These are phyloP conservation scores for Camptophora hylomeconis DNA, from an alignment of 2,329 filamentous ascomycete genomes.

Conservation along the genomic window DNA sequence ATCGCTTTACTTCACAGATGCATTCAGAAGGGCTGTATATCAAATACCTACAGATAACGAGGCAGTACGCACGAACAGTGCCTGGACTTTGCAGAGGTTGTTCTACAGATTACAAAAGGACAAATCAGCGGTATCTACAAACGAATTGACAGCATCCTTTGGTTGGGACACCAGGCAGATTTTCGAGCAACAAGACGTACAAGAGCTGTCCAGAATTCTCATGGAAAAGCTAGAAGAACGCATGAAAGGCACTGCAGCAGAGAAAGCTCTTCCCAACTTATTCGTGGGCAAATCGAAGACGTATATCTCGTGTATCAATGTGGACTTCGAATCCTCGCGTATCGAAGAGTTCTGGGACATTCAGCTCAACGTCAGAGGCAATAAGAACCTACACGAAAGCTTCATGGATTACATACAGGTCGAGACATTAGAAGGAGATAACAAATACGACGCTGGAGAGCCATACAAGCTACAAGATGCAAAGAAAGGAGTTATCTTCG, in stretches of 20 bases:
- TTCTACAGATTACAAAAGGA: slow-evolving; percentile 93
- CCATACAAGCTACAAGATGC: slow-evolving; percentile 89
- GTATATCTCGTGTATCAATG: slow-evolving; percentile 97
- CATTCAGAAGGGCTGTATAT: slow-evolving; percentile 95
- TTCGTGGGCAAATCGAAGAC: slow-evolving; percentile 98
- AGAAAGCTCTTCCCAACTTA: slow-evolving; percentile 77
- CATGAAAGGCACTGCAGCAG: slow-evolving; percentile 92
- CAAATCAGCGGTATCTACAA: slow-evolving; percentile 69
- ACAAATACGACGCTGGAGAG: slow-evolving; percentile 90
- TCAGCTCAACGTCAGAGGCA: slow-evolving; percentile 89
- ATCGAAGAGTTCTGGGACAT: slow-evolving; percentile 99
- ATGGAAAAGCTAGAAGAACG: slow-evolving; percentile 96
- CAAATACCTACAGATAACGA: slow-evolving; percentile 88
- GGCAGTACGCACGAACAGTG: slow-evolving; percentile 69
- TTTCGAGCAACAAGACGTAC: slow-evolving; percentile 97
- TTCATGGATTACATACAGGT: slow-evolving; percentile 95
- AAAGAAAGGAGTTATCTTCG: slow-evolving; percentile 95
- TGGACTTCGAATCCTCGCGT: slow-evolving; percentile 90
- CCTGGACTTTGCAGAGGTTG: slow-evolving; percentile 81
- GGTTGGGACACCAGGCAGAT: slow-evolving; percentile 97
- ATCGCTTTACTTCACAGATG: slow-evolving; percentile 76
- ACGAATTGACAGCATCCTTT: slow-evolving; percentile 89
- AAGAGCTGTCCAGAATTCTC: slow-evolving; percentile 87
- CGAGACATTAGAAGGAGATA: slow-evolving; percentile 93
- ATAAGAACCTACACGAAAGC: slow-evolving; percentile 83